Base-by-base conservation (phyloP, 345 rosid genomes). In the Schrenkiella parvula region DNA sequence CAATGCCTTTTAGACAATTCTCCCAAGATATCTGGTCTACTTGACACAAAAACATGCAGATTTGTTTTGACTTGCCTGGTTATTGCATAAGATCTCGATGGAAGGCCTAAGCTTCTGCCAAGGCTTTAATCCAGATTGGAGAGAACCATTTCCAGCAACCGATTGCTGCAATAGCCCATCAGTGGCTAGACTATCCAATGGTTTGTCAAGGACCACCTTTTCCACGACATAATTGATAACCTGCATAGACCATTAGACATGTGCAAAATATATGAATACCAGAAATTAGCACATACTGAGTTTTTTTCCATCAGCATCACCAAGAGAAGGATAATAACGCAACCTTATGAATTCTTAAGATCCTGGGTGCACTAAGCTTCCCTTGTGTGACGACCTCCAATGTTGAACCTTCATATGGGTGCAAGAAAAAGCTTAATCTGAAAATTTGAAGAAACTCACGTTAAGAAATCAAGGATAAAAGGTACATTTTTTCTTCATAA, bases 381-480 rank as follows among this genome's bases (percentile, higher is more conserved):
- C 99, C 99, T 74, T 87, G 97, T 19, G 98, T 90, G 72, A 87
- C 85, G 56, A 92, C 89, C 83, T 90, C 93, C 58, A 80, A 80
- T 55, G 86, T 42, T 17, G 97, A 87, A 50, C 96, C 99, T 84
- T 92, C 98, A 76, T 85, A 88, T 39, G 97, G 92, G 64, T 87
- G 97, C 78, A 95, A 83, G 82, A 81, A 95, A 84, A 95, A 95
- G 83, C 99, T 92, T 79, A 89, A 95, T 81, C 99, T 95, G 91
- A 18, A 75, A 80, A 78, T 46, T 39, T 42, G 14, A 34, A 74
- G 48, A 55, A 6, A 13, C 26, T 34, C 65, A 28, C 9, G 34
- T 61, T 61, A n/a, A 74, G 70, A 17, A 18, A 55, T 6, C 11
- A 43, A 44, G 51, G 56, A 8, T 37, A 28, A 28, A 28, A 28